These are phyloP conservation scores for Scutellaria galericulata DNA, from an alignment of 257 asterid genomes.

Conservation along the genomic window DNA sequence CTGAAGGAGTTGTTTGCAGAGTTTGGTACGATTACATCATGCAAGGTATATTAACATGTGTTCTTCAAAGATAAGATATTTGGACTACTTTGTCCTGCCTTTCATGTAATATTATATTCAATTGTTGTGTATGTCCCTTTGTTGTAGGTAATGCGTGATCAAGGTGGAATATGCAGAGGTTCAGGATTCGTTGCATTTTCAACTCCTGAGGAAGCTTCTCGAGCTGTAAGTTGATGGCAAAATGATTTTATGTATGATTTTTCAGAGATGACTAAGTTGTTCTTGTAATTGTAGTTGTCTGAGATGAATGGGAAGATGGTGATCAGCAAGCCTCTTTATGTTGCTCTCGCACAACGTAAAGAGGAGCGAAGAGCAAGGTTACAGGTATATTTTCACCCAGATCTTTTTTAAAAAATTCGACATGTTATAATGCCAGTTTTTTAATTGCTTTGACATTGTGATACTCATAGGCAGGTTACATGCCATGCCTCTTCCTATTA, in stretches of 20 bases:
- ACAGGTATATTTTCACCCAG: constrained; percentile 44
- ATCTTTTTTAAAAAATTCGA: no score
- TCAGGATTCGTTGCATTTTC: constrained; percentile 63
- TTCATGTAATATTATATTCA: no score
- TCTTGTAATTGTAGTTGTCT: constrained; percentile 44
- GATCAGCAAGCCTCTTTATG: constrained; percentile 67
- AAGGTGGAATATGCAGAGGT: constrained; percentile 54
- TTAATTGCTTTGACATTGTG: neutral
- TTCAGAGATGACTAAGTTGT: neutral
- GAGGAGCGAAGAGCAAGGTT: constrained; percentile 66
- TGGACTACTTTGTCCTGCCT: neutral
- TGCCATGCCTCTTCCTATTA: neutral
- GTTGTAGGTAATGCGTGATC: constrained; percentile 53
- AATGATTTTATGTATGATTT: neutral
- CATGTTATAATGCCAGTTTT: neutral
- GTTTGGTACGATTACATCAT: constrained; percentile 60
- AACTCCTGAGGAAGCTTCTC: constrained; percentile 55
- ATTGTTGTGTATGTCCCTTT: neutral
- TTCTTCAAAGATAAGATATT: neutral
- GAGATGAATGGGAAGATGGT: constrained; percentile 67
- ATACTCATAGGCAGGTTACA: neutral
- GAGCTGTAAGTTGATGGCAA: constrained; percentile 50
- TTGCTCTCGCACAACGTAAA: constrained; percentile 69
- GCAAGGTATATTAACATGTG: constrained; percentile 50
- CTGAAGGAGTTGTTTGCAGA: constrained; percentile 61